phyloP scores from a whole-genome alignment of 768 basidiomycete species.

The Dictyophora rubrovolvata region DNA sequence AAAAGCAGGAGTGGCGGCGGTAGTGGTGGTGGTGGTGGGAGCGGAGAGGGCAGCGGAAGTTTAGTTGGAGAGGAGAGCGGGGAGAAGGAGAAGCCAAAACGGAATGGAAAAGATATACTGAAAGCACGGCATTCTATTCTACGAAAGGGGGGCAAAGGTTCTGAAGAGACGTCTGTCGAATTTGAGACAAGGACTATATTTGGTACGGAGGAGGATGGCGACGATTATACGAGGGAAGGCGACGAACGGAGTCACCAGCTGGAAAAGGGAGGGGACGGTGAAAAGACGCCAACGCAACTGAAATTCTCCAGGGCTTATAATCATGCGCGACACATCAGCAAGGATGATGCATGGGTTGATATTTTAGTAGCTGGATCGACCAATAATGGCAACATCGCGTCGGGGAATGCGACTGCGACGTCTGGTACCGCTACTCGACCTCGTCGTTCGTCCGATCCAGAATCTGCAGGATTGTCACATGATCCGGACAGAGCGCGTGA shows the following conservation, averaged over 20 bases:
- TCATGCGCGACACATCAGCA: constrained; percentile 27
- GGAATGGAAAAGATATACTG: neutral
- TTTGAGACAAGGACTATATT: constrained; percentile 62
- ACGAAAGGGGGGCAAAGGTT: constrained; percentile 14
- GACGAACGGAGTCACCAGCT: constrained; percentile 11
- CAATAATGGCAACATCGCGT: neutral
- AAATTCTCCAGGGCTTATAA: constrained; percentile 27
- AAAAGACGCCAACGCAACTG: constrained; percentile 29
- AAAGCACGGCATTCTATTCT: neutral
- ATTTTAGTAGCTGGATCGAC: constrained; percentile 58
- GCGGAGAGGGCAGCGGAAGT: neutral
- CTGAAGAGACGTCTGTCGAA: constrained; percentile 64
- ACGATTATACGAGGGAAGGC: too few species aligned
- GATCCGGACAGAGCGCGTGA: constrained; percentile 66
- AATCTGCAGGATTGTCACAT: constrained; percentile 22
- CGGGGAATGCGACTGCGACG: neutral
- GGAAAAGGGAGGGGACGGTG: constrained; percentile 16
- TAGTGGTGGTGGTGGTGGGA: neutral
- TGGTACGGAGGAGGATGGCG: constrained; percentile 49
- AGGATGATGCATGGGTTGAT: constrained; percentile 81
- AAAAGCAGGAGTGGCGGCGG: neutral
- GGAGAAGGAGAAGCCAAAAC: neutral
- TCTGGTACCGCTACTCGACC: neutral
- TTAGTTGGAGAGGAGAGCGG: neutral
- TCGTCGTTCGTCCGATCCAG: neutral